These are phyloP conservation scores for Ciborinia camelliae DNA, from an alignment of 2,329 filamentous ascomycete genomes.

Conservation along the genomic window DNA sequence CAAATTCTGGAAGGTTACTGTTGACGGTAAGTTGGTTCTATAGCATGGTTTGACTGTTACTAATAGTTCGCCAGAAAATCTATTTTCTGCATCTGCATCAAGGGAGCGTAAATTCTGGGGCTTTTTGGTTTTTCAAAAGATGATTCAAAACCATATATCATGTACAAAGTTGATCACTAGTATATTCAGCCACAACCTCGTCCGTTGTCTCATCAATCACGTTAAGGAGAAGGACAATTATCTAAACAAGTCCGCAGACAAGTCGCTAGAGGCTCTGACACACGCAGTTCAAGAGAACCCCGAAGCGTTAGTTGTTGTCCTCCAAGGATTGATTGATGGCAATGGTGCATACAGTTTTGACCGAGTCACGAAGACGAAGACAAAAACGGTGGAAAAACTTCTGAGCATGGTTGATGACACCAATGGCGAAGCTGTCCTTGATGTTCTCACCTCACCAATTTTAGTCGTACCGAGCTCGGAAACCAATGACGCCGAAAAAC, in stretches of 20 bases:
- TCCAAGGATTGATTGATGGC: slow-evolving; percentile 66
- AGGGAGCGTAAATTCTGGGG: slow-evolving; percentile 90
- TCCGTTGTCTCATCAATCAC: slow-evolving; percentile 80
- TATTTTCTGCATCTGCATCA: slow-evolving; percentile 79
- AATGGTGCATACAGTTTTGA: slow-evolving; percentile 78
- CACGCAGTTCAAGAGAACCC: slow-evolving; percentile 60
- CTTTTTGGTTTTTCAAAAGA: slow-evolving; percentile 79
- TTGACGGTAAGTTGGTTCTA: slow-evolving; percentile 66
- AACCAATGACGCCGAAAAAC: slow-evolving; percentile 33
- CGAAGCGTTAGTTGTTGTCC: slow-evolving; percentile 55
- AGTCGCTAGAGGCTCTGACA: slow-evolving; percentile 70
- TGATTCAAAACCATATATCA: slow-evolving; percentile 55
- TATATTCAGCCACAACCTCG: slow-evolving; percentile 80
- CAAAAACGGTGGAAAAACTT: slow-evolving; percentile 72
- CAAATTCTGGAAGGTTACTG: slow-evolving; percentile 80
- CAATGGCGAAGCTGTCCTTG: slow-evolving; percentile 43
- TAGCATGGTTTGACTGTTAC: not conserved
- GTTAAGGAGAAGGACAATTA: slow-evolving; percentile 73
- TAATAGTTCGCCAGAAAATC: slow-evolving; percentile 55
- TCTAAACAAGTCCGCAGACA: slow-evolving; percentile 73
- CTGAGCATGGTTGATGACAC: slow-evolving; percentile 28
- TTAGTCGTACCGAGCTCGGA: slow-evolving; percentile 35
- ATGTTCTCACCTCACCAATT: slow-evolving; percentile 47
- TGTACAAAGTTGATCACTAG: slow-evolving; percentile 49
- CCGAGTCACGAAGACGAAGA: slow-evolving; percentile 79